Evolutionary conservation across 768 basidiomycete species (phyloP), one percentile per base, ranked within the genome.

Genomic region (Calocybe gangraenosa): DNA sequence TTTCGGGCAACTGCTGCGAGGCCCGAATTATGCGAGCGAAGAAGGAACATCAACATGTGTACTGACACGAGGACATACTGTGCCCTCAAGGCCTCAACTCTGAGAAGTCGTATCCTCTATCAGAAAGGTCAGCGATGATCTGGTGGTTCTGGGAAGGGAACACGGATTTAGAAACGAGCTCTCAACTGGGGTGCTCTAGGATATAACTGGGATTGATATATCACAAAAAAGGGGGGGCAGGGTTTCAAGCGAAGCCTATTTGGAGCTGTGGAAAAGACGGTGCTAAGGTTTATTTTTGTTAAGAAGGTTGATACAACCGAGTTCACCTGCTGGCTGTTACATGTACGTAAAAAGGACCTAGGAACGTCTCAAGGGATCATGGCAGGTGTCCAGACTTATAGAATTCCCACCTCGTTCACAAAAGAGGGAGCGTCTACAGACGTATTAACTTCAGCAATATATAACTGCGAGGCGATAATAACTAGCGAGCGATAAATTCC

Each of bases 401-500:
- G 63, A 70, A 64, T 66, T 68, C 66, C 60, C 63, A 65, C 65
- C 65, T 66, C 63, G 63, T 66, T 67, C 62, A 65, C 61, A 60
- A 62, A 58, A 58, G 55, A 53, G 59, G 55, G 62, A 35, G 34
- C 64, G 62, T 66, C 63, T 66, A 54, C 53, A 64, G 60, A 65
- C 65, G 66, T 68, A 67, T 66, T 65, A 63, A 59, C 64, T 65
- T 59, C 56, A 59, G 63, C 62, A 37, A 71, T 72, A 74, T 74
- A 74, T 71, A 74, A 70, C 64, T 62, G 25, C 58, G 63, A 58
- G 48, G 54, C n/a, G n/a, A n/a, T n/a, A n/a, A n/a, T n/a, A n/a
- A n/a, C n/a, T n/a, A n/a, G n/a, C n/a, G n/a, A n/a, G 55, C 50
- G 46, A 55, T 51, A 53, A 55, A 56, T 55, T 58, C 59, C 43